phyloP scores from a whole-genome alignment of 2,329 filamentous ascomycete genomes.

The Oidium heveae region DNA sequence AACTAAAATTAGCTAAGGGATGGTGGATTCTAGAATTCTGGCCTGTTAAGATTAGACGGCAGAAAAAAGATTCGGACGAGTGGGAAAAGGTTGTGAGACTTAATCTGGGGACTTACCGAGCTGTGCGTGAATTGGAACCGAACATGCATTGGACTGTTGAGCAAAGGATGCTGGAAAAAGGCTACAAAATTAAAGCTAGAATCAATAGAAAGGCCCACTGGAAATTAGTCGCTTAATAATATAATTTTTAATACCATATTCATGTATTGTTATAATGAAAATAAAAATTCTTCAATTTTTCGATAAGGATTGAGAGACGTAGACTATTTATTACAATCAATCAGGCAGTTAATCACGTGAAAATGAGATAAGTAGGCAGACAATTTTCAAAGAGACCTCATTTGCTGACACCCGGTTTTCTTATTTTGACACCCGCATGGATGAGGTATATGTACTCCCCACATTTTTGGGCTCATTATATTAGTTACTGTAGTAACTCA shows the following conservation, averaged over 20 bases:
- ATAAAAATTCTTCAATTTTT: not conserved
- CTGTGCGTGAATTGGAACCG: conserved; percentile 15
- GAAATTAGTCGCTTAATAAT: conserved; percentile 9
- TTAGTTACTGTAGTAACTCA: too few species aligned
- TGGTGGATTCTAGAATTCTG: conserved; percentile 21
- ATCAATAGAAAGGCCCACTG: conserved; percentile 12
- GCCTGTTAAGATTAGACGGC: conserved; percentile 18
- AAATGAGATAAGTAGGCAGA: too few species aligned
- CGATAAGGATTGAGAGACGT: not conserved
- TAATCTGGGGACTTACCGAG: conserved; percentile 17
- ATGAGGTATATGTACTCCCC: too few species aligned
- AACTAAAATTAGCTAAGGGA: conserved; percentile 14
- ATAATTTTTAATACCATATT: not conserved
- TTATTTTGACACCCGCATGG: too few species aligned
- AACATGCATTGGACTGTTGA: conserved; percentile 21
- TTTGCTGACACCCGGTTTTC: too few species aligned
- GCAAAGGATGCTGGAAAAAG: conserved; percentile 14
- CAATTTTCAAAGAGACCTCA: too few species aligned
- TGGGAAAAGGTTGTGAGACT: conserved; percentile 17
- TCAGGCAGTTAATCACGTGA: too few species aligned
- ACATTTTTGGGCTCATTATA: too few species aligned
- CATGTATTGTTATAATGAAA: too few species aligned
- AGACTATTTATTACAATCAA: too few species aligned
- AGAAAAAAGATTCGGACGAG: conserved; percentile 11
- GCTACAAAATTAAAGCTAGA: conserved; percentile 15